Conservation (phyloP, 1,139 yeast species). For the Saccharomyces hybrid region DNA sequence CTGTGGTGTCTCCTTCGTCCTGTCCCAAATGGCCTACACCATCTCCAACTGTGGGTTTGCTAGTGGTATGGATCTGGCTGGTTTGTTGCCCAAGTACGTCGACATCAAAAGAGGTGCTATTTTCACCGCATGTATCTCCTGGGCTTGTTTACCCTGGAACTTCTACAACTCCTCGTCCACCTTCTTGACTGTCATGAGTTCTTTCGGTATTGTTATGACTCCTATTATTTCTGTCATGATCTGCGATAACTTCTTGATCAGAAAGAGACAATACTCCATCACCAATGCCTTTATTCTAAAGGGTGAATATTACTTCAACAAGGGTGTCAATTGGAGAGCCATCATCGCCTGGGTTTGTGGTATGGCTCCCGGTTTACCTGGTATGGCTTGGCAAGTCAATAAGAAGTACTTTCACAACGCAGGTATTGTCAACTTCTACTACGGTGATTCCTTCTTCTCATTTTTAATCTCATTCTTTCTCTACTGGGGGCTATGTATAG, state of each 20-base stretch:
- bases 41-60: constrained; percentile 46
- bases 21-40: constrained; percentile 44
- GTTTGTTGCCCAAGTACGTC: constrained; percentile 42
- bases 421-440: constrained; percentile 38
- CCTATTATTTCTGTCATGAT: constrained; percentile 40
- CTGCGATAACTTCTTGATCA: constrained; percentile 37
- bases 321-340: constrained; percentile 41
- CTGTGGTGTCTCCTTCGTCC: constrained; percentile 38
- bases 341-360: constrained; percentile 36
- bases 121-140: constrained; percentile 37
- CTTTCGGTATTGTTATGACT: constrained; percentile 39
- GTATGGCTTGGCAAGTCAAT: constrained; percentile 35
- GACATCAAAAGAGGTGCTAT: constrained; percentile 46
- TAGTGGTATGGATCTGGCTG: constrained; percentile 47
- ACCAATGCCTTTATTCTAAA: constrained; percentile 33
- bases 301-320: constrained; percentile 36
- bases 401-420: constrained; percentile 23
- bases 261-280: constrained; percentile 33
- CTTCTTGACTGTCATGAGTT: constrained; percentile 40
- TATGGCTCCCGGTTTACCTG: constrained; percentile 40
- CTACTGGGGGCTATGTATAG: constrained; percentile 33
- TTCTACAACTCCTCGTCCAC: constrained; percentile 39
- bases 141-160: constrained; percentile 45
- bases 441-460: constrained; percentile 38
- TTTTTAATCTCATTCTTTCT: constrained; percentile 36